Evolutionary conservation across 805 yeast species (phyloP), one percentile per base, ranked within the genome.

Genomic region (Teunomyces aglyptinius): DNA sequence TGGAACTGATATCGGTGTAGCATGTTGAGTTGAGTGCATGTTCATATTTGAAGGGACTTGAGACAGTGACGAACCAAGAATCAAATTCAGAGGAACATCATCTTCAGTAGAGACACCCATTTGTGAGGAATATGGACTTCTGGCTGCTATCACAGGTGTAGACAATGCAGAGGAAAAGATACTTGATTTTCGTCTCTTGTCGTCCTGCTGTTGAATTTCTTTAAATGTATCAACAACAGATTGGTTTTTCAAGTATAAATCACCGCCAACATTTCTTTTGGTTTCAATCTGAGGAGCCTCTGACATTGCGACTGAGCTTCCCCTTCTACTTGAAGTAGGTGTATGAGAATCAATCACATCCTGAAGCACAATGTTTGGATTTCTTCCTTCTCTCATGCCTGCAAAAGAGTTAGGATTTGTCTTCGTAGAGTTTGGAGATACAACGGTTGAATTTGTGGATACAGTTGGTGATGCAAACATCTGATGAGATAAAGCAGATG

Each of bases 221-320:
- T 71, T 72, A 55, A 73, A 70, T 2, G 76, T 65, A 35, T 73
- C 76, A 10, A 71, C 70, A 1, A 63, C 64, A 1, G 73, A 63
- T 49, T 73, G 77, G 49, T 71, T 73, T 43, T 58, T 63, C 50
- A 73, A 51, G 56, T 73, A 73, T 32, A 73, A 57, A 48, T 73
- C 76, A 10, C 77, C 77, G 2, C 68, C 76, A 5, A 72, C 77
- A 48, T 73, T 71, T 36, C 77, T 52, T 50, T 71, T 72, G 2
- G 77, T 73, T 52, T 73, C 77, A 26, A 73, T 63, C 53, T 68
- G 74, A 3, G 73, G 71, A 1, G 76, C 77, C 49, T 70, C 75
- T n/a, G 27, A 31, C 8, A 54, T 52, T 4, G 57, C 54, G 4
- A 50, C 24, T 27, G 46, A 41, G 35, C 64, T 60, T 4, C 59